phyloP scores from a whole-genome alignment of 2,329 filamentous ascomycete species.

The Cercospora zeina region DNA sequence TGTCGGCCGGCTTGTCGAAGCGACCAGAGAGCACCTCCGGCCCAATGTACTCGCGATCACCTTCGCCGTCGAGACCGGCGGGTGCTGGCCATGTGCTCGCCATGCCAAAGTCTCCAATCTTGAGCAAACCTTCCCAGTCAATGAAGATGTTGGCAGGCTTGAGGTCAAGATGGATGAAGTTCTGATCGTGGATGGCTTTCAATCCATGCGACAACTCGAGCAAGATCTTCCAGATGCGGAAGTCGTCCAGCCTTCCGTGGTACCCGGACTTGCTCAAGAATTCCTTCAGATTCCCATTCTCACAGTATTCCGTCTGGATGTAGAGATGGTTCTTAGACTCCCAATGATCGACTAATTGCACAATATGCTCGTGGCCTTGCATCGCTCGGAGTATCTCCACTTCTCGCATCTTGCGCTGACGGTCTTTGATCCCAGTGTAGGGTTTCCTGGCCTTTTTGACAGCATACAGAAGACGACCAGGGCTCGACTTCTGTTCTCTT shows the following conservation, averaged over 20 bases:
- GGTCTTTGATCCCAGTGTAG: slow-evolving; percentile 74
- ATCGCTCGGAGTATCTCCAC: slow-evolving; percentile 77
- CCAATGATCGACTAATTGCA: slow-evolving; percentile 84
- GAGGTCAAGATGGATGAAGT: slow-evolving; percentile 81
- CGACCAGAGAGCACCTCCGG: slow-evolving; percentile 85
- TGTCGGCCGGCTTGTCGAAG: slow-evolving; percentile 86
- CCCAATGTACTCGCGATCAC: slow-evolving; percentile 93
- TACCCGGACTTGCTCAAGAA: slow-evolving; percentile 82
- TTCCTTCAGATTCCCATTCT: slow-evolving; percentile 84
- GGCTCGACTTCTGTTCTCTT: slow-evolving; percentile 29
- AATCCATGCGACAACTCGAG: slow-evolving; percentile 80
- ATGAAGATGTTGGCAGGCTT: slow-evolving; percentile 85
- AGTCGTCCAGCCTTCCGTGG: slow-evolving; percentile 88
- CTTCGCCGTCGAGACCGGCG: slow-evolving; percentile 80
- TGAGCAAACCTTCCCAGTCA: slow-evolving; percentile 75
- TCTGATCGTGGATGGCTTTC: slow-evolving; percentile 83
- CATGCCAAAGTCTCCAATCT: slow-evolving; percentile 84
- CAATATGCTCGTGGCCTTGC: slow-evolving; percentile 76
- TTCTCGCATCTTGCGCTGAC: slow-evolving; percentile 80
- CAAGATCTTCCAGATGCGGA: slow-evolving; percentile 97
- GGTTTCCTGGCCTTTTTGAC: slow-evolving; percentile 90
- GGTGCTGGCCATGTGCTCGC: slow-evolving; percentile 76
- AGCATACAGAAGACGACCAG: slow-evolving; percentile 64
- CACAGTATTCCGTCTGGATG: slow-evolving; percentile 96
- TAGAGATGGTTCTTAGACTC: slow-evolving; percentile 83